Evolutionary conservation across 352 stramenopile species (phyloP).

Genomic region (Pythium aphanidermatum): DNA sequence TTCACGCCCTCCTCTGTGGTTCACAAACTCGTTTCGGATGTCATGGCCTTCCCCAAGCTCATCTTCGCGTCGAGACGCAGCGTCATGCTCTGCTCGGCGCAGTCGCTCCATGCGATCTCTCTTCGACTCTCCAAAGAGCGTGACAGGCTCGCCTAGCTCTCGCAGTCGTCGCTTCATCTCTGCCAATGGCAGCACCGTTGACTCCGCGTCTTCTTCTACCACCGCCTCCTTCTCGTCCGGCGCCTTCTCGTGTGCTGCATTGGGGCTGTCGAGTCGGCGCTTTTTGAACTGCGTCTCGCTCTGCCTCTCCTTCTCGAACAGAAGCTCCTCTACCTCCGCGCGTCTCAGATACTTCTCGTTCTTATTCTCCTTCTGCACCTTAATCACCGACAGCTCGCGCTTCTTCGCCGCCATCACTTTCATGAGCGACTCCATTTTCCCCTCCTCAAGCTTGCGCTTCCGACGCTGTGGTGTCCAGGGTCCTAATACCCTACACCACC

Average conservation of each 20-base stretch:
- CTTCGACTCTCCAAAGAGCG: slow-evolving; percentile 83
- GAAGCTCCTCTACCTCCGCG: slow-evolving; percentile 60
- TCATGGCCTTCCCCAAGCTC: slow-evolving; percentile 64
- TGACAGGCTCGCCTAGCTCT: slow-evolving; percentile 75
- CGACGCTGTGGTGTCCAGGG: not conserved
- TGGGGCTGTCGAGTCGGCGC: slow-evolving; percentile 23
- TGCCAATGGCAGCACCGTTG: slow-evolving; percentile 43
- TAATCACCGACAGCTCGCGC: slow-evolving; percentile 52
- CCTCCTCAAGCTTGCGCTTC: not conserved
- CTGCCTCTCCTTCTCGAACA: slow-evolving; percentile 24
- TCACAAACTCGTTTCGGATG: slow-evolving; percentile 73
- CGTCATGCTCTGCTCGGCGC: slow-evolving; percentile 54
- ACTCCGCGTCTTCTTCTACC: slow-evolving; percentile 17
- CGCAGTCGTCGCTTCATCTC: slow-evolving; percentile 82
- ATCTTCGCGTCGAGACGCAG: slow-evolving; percentile 59
- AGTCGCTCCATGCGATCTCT: slow-evolving; percentile 61
- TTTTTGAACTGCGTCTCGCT: slow-evolving; percentile 32
- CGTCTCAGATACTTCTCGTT: slow-evolving; percentile 80
- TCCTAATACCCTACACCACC: not conserved
- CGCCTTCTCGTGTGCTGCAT: not conserved
- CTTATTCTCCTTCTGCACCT: slow-evolving; percentile 39
- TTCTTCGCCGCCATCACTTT: slow-evolving; percentile 80
- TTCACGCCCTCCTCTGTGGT: slow-evolving; percentile 15
- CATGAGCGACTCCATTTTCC: slow-evolving; percentile 66
- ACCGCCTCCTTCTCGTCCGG: not conserved